phyloP scores from a whole-genome alignment of 2,329 filamentous ascomycete genomes.

The Sarocladium kiliense region DNA sequence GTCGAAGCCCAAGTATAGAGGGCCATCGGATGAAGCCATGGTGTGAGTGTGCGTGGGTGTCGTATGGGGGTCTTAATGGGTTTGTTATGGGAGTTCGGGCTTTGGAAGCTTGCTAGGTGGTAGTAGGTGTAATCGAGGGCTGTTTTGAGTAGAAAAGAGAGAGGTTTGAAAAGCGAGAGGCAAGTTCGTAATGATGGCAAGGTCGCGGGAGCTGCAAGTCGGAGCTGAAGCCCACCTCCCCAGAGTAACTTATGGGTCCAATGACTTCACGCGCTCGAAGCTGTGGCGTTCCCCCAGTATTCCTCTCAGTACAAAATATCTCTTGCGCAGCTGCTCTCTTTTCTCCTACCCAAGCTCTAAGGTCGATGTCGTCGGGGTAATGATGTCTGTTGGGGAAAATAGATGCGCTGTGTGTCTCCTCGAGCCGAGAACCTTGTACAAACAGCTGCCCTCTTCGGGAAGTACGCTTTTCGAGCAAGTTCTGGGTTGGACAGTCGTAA shows the following conservation, averaged over 20 bases:
- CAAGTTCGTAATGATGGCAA: neutral
- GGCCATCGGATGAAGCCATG: constrained; percentile 35
- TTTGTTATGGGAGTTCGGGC: too few relatives aligned
- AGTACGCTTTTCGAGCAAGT: constrained; percentile 4
- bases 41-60: neutral
- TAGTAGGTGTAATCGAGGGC: neutral
- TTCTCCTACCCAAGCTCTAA: too few relatives aligned
- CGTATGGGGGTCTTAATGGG: too few relatives aligned
- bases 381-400: neutral
- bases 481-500: too few relatives aligned
- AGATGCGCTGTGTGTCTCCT: too few relatives aligned
- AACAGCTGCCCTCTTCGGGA: neutral
- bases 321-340: too few relatives aligned
- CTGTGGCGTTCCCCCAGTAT: neutral
- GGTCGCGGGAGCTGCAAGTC: neutral
- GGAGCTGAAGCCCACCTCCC: neutral
- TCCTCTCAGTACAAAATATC: neutral
- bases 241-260: constrained; percentile 8
- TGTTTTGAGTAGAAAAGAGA: neutral
- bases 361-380: neutral
- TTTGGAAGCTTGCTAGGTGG: too few relatives aligned
- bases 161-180: neutral
- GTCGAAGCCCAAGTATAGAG: constrained; percentile 88
- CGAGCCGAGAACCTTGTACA: too few relatives aligned
- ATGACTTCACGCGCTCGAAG: constrained; percentile 3